A percentile compares a stretch with the other conserved stretches of the same genome.
phyloP scores from a whole-genome alignment of 495 filamentous ascomycete species.

The Amorphotheca resinae region DNA sequence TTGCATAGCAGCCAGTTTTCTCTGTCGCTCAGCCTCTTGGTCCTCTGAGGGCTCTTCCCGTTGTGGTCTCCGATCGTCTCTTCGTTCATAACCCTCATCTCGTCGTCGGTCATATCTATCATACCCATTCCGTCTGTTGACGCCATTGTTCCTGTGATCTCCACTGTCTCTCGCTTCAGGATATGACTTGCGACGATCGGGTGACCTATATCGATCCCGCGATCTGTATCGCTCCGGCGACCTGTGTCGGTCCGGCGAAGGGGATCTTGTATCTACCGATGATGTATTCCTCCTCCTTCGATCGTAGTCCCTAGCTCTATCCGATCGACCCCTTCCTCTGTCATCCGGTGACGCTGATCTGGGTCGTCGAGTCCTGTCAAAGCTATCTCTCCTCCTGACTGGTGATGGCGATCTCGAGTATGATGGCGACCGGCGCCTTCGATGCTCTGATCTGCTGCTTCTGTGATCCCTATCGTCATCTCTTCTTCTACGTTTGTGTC shows the following conservation, averaged over 20 bases:
- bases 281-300: slow-evolving; percentile 13
- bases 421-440: slow-evolving; percentile 11
- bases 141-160: slow-evolving; percentile 7
- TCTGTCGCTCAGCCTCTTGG: slow-evolving; percentile 40
- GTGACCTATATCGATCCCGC: slow-evolving; percentile 13
- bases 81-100: slow-evolving; percentile 17
- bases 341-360: slow-evolving; percentile 22
- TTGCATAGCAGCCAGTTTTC: slow-evolving; percentile 80
- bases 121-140: slow-evolving; percentile 2
- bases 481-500: slow-evolving; percentile 14
- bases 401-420: slow-evolving; percentile 13
- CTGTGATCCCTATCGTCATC: slow-evolving; percentile 18
- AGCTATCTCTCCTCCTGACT: slow-evolving; percentile 7
- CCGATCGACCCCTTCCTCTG: slow-evolving; percentile 9
- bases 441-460: slow-evolving; percentile 11
- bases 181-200: slow-evolving; percentile 19
- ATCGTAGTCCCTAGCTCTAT: slow-evolving; percentile 7
- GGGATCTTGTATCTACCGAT: slow-evolving; percentile 16
- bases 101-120: slow-evolving; percentile 5
- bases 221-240: too few relatives aligned
- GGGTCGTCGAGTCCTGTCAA: slow-evolving; percentile 17
- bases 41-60: slow-evolving; percentile 17
- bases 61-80: slow-evolving; percentile 18
- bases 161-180: slow-evolving; percentile 19
- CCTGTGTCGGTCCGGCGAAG: slow-evolving; percentile 15